Percentiles rank a stretch among this genome's conserved stretches.
Conservation (phyloP, 352 stramenopile species). For the Phytophthora hybrid region DNA sequence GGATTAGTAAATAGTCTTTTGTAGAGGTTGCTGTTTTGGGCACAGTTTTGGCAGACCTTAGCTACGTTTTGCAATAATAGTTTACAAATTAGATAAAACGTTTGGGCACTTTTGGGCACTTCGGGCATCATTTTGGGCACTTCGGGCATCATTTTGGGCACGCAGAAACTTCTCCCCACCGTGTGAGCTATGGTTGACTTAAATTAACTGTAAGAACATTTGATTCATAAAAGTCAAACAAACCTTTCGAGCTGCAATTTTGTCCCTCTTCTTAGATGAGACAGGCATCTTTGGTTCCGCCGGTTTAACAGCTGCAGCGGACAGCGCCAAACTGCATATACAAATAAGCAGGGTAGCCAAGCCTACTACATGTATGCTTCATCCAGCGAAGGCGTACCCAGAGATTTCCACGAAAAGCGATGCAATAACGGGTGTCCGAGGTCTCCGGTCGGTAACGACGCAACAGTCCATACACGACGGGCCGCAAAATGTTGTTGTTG, state of each 20-base stretch:
- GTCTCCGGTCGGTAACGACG: constrained; percentile 60
- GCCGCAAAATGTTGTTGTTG: too few relatives aligned
- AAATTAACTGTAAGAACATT: background rate
- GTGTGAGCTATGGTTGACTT: too few relatives aligned
- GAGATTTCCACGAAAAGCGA: constrained; percentile 69
- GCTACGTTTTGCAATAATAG: too few relatives aligned
- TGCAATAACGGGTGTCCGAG: constrained; percentile 65
- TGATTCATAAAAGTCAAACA: constrained; percentile 4
- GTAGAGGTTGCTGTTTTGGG: too few relatives aligned
- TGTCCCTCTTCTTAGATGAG: constrained; percentile 54
- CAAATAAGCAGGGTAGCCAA: constrained; percentile 15
- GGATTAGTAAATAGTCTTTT: too few relatives aligned
- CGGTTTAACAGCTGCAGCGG: constrained; percentile 59
- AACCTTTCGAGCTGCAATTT: constrained; percentile 76
- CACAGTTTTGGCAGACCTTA: too few relatives aligned
- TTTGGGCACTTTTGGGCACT: too few relatives aligned
- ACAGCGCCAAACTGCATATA: constrained; percentile 57
- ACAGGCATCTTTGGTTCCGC: constrained; percentile 36
- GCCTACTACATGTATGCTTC: background rate
- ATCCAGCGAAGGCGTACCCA: constrained; percentile 45
- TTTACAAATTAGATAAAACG: too few relatives aligned
- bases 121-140: too few relatives aligned
- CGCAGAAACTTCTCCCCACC: too few relatives aligned
- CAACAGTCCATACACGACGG: constrained; percentile 66
- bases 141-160: too few relatives aligned